Evolutionary conservation across 352 stramenopile genomes (phyloP).

Genomic region (Plasmopara halstedii): DNA sequence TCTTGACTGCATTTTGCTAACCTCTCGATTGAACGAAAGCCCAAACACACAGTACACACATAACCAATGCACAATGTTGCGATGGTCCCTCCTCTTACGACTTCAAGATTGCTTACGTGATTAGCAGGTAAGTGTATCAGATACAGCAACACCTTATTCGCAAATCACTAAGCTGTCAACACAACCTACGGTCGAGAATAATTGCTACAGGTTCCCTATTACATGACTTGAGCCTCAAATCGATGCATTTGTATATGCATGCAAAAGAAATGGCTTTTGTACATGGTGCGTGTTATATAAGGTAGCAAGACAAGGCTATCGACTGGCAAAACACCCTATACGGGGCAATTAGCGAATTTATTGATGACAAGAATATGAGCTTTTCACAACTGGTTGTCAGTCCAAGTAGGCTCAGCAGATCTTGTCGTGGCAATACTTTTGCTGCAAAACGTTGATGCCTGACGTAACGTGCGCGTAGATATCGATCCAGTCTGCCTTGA

Average conservation of each 20-base stretch:
- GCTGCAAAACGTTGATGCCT: neutral
- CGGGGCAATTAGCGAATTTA: neutral
- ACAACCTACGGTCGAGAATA: no score
- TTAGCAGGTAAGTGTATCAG: constrained; percentile 1
- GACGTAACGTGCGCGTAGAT: constrained; percentile 2
- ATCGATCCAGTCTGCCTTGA: constrained; percentile 11
- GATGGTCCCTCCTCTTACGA: constrained; percentile 17
- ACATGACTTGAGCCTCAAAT: no score
- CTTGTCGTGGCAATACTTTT: constrained; percentile 14
- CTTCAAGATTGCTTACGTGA: constrained; percentile 15
- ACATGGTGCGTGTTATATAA: no score
- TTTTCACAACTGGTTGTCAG: constrained; percentile 8
- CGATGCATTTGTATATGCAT: no score
- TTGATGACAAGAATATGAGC: neutral
- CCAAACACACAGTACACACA: constrained; percentile 1
- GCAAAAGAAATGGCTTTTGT: no score
- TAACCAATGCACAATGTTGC: constrained; percentile 12
- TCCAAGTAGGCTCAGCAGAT: constrained; percentile 10
- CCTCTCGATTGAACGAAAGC: constrained; percentile 5
- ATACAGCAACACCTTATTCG: no score
- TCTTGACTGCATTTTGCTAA: constrained; percentile 3
- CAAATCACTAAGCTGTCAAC: no score
- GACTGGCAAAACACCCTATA: constrained; percentile 3
- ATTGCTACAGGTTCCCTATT: no score
- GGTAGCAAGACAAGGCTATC: neutral